Percentiles rank a stretch among this genome's conserved stretches.
phyloP scores from a whole-genome alignment of 164 flowering plant species.

The Dillenia suffruticosa region DNA sequence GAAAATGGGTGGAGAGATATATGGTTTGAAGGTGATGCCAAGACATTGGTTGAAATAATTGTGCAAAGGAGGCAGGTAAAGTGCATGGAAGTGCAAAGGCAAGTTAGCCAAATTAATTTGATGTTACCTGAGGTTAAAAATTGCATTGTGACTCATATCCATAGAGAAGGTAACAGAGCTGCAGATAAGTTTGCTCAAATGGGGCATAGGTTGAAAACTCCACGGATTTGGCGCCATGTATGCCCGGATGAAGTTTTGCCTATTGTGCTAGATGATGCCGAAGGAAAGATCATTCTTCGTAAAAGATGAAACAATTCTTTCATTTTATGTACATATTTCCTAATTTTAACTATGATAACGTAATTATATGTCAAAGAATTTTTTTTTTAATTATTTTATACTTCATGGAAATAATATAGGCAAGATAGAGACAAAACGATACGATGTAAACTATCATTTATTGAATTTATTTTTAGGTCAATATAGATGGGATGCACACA shows the following conservation, averaged over 20 bases:
- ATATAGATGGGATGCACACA: no score
- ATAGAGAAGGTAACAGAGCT: conserved; percentile 66
- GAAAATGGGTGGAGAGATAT: conserved; percentile 63
- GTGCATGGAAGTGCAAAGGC: conserved; percentile 32
- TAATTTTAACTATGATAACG: no score
- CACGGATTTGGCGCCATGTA: conserved; percentile 42
- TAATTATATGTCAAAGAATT: no score
- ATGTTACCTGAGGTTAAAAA: conserved; percentile 44
- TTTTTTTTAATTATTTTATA: no score
- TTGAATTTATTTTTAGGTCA: no score
- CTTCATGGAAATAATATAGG: no score
- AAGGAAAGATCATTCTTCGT: conserved; percentile 44
- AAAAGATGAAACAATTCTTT: conserved; percentile 11
- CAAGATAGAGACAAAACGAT: no score
- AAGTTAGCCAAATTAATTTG: conserved; percentile 33
- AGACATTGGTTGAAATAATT: conserved; percentile 49
- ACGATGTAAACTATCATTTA: no score
- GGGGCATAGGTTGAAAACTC: conserved; percentile 44
- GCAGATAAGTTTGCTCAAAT: conserved; percentile 69
- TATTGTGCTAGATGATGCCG: conserved; percentile 57
- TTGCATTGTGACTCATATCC: conserved; percentile 44
- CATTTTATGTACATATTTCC: no score
- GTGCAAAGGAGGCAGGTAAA: conserved; percentile 20
- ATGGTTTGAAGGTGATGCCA: conserved; percentile 80
- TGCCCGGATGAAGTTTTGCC: conserved; percentile 47